phyloP scores from a whole-genome alignment of 1,284 basidiomycete species.

The Sporisorium scitamineum region DNA sequence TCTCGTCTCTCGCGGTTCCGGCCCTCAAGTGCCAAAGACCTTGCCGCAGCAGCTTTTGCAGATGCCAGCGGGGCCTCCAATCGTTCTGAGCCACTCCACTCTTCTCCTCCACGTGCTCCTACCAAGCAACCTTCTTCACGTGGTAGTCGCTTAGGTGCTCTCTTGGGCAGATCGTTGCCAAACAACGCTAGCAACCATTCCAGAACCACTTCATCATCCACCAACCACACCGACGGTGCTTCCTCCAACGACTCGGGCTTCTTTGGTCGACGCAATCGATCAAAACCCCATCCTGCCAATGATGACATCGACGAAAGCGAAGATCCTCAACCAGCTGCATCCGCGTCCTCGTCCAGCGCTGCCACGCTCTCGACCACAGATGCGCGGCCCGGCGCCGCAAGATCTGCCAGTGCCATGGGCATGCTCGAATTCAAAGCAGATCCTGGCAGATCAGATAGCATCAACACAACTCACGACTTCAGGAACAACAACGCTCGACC shows the following conservation, averaged over 20 bases:
- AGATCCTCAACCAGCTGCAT: neutral
- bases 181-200: constrained; percentile 11
- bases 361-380: neutral
- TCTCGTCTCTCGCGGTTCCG: constrained; percentile 13
- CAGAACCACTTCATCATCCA: constrained; percentile 21
- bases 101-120: constrained; percentile 14
- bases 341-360: neutral
- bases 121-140: constrained; percentile 17
- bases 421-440: constrained; percentile 26
- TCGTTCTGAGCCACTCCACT: constrained; percentile 9
- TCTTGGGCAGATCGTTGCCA: constrained; percentile 18
- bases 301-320: constrained; percentile 8
- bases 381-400: neutral
- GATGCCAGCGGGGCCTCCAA: constrained; percentile 11
- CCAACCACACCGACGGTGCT: constrained; percentile 22
- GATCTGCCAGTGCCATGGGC: constrained; percentile 26
- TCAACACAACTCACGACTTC: neutral
- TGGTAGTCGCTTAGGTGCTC: constrained; percentile 37
- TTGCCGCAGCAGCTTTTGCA: constrained; percentile 10
- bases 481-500: neutral
- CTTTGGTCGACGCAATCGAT: constrained; percentile 27
- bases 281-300: constrained; percentile 10
- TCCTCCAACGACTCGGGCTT: constrained; percentile 32
- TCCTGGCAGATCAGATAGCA: neutral
- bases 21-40: constrained; percentile 14